Conservation (phyloP, 1,284 basidiomycete genomes). For the Caloboletus firmus region DNA sequence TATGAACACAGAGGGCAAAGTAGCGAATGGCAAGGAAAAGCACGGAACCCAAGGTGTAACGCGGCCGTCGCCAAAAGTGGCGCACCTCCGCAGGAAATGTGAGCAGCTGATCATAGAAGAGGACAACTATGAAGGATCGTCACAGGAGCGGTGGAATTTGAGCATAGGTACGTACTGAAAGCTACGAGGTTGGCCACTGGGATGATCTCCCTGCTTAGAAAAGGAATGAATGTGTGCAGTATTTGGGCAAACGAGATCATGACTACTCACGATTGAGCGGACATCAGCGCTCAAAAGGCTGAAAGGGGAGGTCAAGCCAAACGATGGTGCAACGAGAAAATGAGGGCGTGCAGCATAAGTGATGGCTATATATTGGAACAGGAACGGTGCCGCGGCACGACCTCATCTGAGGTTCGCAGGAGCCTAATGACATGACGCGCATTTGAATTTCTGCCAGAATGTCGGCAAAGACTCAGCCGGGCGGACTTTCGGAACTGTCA, state of each 20-base stretch:
- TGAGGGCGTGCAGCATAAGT: neutral
- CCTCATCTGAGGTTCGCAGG: no score
- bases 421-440: no score
- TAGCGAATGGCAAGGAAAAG: conserved; percentile 45
- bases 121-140: conserved; percentile 29
- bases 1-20: conserved; percentile 28
- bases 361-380: no score
- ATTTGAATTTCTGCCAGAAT: no score
- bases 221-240: neutral
- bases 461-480: neutral
- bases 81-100: conserved; percentile 39
- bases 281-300: neutral
- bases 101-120: conserved; percentile 44
- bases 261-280: conserved; percentile 6
- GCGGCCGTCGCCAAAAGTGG: conserved; percentile 38
- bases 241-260: no score
- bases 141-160: neutral
- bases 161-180: conserved; percentile 7
- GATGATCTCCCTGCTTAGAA: neutral
- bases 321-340: no score
- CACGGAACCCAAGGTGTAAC: conserved; percentile 28
- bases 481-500: neutral
- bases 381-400: no score
- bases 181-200: conserved; percentile 1
- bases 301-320: neutral